Base-by-base conservation (phyloP, 106 monocot species). In the Dendrobium officinale region DNA sequence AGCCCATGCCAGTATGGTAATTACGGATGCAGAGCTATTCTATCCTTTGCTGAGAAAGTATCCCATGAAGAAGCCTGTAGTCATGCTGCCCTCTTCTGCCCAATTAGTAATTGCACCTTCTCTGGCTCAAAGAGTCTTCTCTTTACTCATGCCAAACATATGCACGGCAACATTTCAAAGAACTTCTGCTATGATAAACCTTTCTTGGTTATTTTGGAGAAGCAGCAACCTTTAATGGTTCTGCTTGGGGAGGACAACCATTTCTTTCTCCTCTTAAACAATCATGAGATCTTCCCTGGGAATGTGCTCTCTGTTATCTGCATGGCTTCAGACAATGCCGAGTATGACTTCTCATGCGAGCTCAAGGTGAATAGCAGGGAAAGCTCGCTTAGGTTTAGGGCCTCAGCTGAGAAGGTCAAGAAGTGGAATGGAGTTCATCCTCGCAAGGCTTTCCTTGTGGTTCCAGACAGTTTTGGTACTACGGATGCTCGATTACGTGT, bases 51-150 rank as follows among this genome's bases (percentile, higher is more conserved):
- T 0, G 37, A 88, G 24, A 84, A 45, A 80, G 26, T 55, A 9
- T 19, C 59, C 24, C 96, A 93, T 70, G 80, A 87, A 77, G 87
- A 92, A 79, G 66, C 77, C 33, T 96, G 96, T 77, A 78, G 54
- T 17, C 83, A 85, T 66, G 80, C 84, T 42, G 87, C 91, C 9
- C 90, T 87, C 54, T 77, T 31, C 20, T 96, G 96, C 78, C 93
- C 93, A 2, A 56, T 86, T 6, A 61, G 67, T 5, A 45, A 68
- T 22, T 96, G 96, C 78, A 58, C 48, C 31, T 91, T 88, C 83
- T 77, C 72, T 55, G 90, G 88, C 42, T 81, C 83, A 42, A 37
- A 73, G 19, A 17, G 75, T 48, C 48, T 75, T 55, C 78, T 93
- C n/a, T 83, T 79, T 2, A 16, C n/a, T 0, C 95, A 96, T 42